Evolutionary conservation across 371 early-diverging fungal genomes (phyloP), one percentile per base, ranked within the genome.

Genomic region (Basidiobolus meristosporus): DNA sequence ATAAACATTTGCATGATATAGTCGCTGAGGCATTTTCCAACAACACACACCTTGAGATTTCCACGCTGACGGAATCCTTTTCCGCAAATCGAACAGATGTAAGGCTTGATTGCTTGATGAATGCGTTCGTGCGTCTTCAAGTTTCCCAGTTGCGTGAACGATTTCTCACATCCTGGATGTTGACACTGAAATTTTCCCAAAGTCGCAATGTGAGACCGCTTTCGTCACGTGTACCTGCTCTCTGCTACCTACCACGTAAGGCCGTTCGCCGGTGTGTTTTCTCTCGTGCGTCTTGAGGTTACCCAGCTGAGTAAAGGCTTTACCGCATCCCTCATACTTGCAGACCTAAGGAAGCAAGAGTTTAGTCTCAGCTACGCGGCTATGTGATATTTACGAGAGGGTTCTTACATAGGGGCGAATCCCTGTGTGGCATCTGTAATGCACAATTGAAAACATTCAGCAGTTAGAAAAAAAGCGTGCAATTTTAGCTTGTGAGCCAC

Each of bases 71-170:
- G 65, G 45, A 80, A 80, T 0, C 68, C 52, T 46, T 69, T 70
- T 26, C 57, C 63, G 46, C 81, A 80, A 33, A 61, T 63, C 22
- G 52, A 49, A 41, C 77, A 77, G 52, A 67, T 63, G 57, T 63
- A 76, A 3, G 77, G 80, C 45, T 70, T 70, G 23, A 73, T 77
- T 10, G 67, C 68, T 29, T 70, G 68, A 50, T 79, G 80, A 37
- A 63, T 73, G 31, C 69, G 65, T 51, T 73, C 72, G 44, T 83
- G 84, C 3, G 82, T 81, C 59, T 64, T 64, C 31, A 77, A 56
- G 48, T 77, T 73, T 16, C 75, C 75, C 9, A 69, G 57, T 41
- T 78, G 76, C 19, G 63, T 67, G 45, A 80, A 80, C 0, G 69
- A 51, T 46, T 69, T 70, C 26, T 57, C 63, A 46, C 81, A 80